Percentiles rank a stretch among this genome's conserved stretches.
These are phyloP conservation scores for Nasturtium officinale DNA, from an alignment of 345 rosid species.

Conservation along the genomic window DNA sequence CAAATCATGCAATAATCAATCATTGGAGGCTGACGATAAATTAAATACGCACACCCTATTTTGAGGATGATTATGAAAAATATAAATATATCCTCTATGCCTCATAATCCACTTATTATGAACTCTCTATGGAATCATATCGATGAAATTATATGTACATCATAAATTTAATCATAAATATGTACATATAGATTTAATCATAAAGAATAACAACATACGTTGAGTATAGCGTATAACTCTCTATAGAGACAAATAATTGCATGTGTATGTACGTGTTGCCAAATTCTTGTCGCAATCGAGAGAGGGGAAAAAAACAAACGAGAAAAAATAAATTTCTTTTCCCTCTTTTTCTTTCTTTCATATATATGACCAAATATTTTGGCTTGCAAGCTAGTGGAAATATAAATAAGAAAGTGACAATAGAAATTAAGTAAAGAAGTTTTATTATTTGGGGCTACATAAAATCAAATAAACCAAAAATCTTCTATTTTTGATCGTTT, in stretches of 20 bases:
- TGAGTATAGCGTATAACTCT: conserved; percentile 33
- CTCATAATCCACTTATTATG: conserved; percentile 34
- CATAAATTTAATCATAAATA: not conserved
- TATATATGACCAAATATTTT: conserved; percentile 23
- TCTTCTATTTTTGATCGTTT: conserved; percentile 13
- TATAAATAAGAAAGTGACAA: conserved; percentile 29
- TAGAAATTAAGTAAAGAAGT: conserved; percentile 25
- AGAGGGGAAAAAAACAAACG: not conserved
- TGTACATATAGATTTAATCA: not conserved
- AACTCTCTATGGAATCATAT: conserved; percentile 21
- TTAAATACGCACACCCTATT: conserved; percentile 5
- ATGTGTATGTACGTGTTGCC: conserved; percentile 45
- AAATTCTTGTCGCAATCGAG: conserved; percentile 34
- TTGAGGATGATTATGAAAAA: conserved; percentile 25
- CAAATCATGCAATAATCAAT: conserved; percentile 23
- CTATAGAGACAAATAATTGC: conserved; percentile 38
- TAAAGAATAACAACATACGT: conserved; percentile 2
- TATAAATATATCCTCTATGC: conserved; percentile 15
- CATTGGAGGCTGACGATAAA: conserved; percentile 25
- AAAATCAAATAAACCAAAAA: conserved; percentile 8
- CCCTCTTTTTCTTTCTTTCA: conserved; percentile 1
- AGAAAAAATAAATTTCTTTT: not conserved
- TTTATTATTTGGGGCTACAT: conserved; percentile 23
- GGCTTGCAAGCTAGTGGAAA: conserved; percentile 32
- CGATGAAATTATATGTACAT: not conserved